Base-by-base conservation (phyloP, 2,329 filamentous ascomycete genomes). In the Scedosporium minutisporum region DNA sequence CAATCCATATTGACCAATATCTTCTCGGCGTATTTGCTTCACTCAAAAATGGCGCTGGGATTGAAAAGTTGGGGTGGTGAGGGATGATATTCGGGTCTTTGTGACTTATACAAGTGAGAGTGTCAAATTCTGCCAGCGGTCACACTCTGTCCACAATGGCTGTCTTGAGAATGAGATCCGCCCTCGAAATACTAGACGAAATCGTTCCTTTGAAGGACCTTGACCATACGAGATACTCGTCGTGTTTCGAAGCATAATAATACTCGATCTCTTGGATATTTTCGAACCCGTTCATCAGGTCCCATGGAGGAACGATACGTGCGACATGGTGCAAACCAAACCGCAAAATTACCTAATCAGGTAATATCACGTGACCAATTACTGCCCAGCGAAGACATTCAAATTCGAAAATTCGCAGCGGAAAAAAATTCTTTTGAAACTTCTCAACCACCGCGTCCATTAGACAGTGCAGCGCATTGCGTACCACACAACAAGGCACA, bases 401-500 rank as follows among this genome's bases (percentile, higher is more conserved):
- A 55, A 58, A 42, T 9, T 18, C 25, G 9, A 7, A 58, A 38
- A n/a, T 21, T 38, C 57, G 16, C 5, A 6, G 57, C 25, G 12
- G 38, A 33, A 33, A 60, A 46, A 60, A 60, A 59, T 59, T 41
- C 57, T 42, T 38, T 58, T 38, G 27, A 38, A 60, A 60, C 23
- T 48, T 60, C 58, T 46, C 25, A 12, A 42, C 53, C 42, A 46
- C 16, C 41, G 61, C 61, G 53, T 58, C 61, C 61, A 46, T 58
- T 62, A 62, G 61, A 62, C 61, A 62, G 61, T 62, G 53, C 61
- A 62, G 42, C 61, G 29, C 53, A 62, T 62, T 62, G 53, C 33
- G 29, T 29, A 57, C n/a, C 33, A 44, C 61, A 58, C 61, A 62
- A 58, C 23, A 46, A 38, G 61, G 16, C 53, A 18, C 23, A 21